Conservation (phyloP, 2,329 filamentous ascomycete genomes). For the Xylariales sp. region DNA sequence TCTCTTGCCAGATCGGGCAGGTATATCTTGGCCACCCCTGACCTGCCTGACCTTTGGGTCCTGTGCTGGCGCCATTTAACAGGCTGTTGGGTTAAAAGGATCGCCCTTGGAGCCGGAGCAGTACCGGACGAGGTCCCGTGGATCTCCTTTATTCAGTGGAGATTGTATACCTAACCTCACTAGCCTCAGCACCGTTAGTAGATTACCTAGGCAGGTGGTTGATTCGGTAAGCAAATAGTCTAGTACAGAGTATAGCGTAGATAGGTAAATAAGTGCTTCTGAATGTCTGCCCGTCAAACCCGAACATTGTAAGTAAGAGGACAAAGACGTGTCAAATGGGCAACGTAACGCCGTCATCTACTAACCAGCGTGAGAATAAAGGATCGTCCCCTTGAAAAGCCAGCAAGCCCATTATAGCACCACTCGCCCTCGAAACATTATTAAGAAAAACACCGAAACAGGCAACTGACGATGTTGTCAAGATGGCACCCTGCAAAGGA, state of each 20-base stretch:
- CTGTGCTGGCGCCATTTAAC: constrained; percentile 1
- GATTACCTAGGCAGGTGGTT: too few relatives aligned
- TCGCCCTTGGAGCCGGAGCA: too few relatives aligned
- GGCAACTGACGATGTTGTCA: constrained; percentile 16
- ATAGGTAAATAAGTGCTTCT: too few relatives aligned
- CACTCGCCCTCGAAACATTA: background rate
- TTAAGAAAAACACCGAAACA: constrained; percentile 8
- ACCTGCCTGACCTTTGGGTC: too few relatives aligned
- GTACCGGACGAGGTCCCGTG: too few relatives aligned
- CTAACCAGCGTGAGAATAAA: background rate
- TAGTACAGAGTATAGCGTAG: background rate
- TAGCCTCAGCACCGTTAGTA: too few relatives aligned
- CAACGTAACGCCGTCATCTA: too few relatives aligned
- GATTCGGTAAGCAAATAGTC: background rate
- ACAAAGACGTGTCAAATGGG: background rate
- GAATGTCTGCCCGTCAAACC: too few relatives aligned
- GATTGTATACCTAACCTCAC: background rate
- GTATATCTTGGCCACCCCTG: constrained; percentile 3
- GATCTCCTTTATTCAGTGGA: background rate
- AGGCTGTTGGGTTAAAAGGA: background rate
- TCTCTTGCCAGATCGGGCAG: constrained; percentile 17
- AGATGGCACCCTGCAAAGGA: constrained; percentile 1
- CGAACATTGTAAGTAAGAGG: background rate
- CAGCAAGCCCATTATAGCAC: background rate
- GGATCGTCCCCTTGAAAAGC: background rate